These are phyloP conservation scores for Schoenoplectus tabernaemontani DNA, from an alignment of 202 grass and related monocot genomes.

Conservation along the genomic window DNA sequence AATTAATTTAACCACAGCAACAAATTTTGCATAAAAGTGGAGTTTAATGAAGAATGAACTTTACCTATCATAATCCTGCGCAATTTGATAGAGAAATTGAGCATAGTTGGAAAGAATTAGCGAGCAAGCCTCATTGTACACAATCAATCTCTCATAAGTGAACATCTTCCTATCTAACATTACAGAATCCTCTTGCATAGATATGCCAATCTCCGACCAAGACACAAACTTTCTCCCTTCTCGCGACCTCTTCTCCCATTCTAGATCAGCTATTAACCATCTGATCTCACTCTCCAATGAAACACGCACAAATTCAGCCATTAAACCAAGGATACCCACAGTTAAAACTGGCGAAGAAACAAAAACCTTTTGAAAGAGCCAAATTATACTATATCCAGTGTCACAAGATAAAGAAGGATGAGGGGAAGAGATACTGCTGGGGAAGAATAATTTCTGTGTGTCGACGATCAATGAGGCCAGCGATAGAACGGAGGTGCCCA, in stretches of 20 bases:
- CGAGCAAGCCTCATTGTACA: conserved; percentile 37
- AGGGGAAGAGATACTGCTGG: background rate
- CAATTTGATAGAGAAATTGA: conserved; percentile 73
- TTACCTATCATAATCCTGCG: conserved; percentile 58
- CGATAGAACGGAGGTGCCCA: background rate
- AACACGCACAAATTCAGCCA: conserved; percentile 36
- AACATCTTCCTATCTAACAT: background rate
- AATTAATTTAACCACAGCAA: background rate
- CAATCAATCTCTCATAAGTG: conserved; percentile 60
- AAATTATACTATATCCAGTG: conserved; percentile 44
- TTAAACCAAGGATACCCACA: conserved; percentile 41
- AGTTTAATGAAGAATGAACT: background rate
- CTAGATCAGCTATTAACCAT: conserved; percentile 20
- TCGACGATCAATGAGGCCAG: conserved; percentile 10
- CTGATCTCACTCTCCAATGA: conserved; percentile 38
- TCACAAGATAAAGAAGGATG: conserved; percentile 18
- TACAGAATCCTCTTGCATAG: conserved; percentile 3
- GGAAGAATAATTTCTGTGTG: conserved; percentile 8
- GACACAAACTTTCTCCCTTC: conserved; percentile 8
- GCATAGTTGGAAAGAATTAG: conserved; percentile 87
- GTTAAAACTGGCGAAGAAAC: conserved; percentile 52
- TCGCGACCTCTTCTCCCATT: background rate
- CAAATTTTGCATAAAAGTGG: background rate
- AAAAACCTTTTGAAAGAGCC: conserved; percentile 54
- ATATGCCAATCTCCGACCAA: conserved; percentile 17